Percentiles rank a stretch among this genome's conserved stretches.
Conservation (phyloP, 2,329 filamentous ascomycete species). For the Fusarium torulosum region DNA sequence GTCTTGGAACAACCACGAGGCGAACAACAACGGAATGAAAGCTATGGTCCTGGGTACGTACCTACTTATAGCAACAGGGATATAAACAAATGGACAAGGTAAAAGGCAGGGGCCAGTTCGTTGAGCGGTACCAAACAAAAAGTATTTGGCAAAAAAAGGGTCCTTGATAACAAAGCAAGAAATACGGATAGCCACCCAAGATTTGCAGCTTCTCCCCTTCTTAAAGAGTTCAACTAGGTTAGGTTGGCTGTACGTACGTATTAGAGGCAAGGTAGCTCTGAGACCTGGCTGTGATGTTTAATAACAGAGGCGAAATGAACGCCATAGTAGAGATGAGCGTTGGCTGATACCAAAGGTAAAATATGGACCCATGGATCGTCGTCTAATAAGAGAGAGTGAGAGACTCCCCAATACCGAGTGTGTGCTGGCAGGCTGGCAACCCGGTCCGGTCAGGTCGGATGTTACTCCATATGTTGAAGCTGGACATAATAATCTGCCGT, state of each 20-base stretch:
- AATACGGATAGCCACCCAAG: background rate
- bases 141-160: background rate
- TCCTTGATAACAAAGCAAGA: constrained; percentile 1
- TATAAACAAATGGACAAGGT: constrained; percentile 28
- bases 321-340: constrained; percentile 36
- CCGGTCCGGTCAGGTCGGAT: constrained; percentile 4
- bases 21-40: constrained; percentile 15
- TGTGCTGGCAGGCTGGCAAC: constrained; percentile 4
- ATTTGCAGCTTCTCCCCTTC: background rate
- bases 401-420: constrained; percentile 21
- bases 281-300: constrained; percentile 9
- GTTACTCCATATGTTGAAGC: background rate
- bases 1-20: constrained; percentile 9
- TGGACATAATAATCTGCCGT: constrained; percentile 22
- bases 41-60: constrained; percentile 37
- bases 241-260: too few species aligned
- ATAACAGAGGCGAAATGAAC: constrained; percentile 32
- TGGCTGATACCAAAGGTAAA: constrained; percentile 37
- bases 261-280: background rate
- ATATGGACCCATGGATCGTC: constrained; percentile 47
- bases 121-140: background rate
- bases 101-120: constrained; percentile 12
- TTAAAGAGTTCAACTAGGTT: background rate
- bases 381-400: constrained; percentile 31
- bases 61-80: constrained; percentile 26